Evolutionary conservation across 306 rosid species (phyloP), one percentile per base, ranked within the genome.

Genomic region (Acacia acuminata): DNA sequence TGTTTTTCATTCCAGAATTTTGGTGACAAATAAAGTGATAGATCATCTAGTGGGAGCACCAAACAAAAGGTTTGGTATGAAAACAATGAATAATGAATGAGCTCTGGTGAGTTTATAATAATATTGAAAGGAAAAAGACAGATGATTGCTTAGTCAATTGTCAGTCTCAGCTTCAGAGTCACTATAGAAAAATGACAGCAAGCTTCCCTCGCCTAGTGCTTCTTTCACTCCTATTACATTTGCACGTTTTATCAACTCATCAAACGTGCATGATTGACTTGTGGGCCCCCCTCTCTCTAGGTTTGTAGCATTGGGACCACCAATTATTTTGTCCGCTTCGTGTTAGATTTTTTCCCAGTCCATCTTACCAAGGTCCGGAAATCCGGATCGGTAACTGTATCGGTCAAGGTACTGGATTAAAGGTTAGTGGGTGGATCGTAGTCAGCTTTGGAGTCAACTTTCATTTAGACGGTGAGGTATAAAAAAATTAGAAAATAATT

Each of bases 171-270:
- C 55, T 83, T 83, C 27, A 73, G 81, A 85, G 82, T 53, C 82
- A 74, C 45, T 75, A 20, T 22, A 71, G 79, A 79, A 48, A 79
- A 76, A 66, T 88, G 78, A 77, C 85, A 82, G 83, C 75, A 86
- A 91, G 77, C 51, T 81, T 75, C 27, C 4, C 40, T 36, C 40
- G 7, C 55, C 51, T 64, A 76, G 81, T 89, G 88, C 85, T 75
- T 80, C 78, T 73, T 78, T 76, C 78, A 79, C 82, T 11, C 77
- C 85, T 87, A 85, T 87, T 78, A 85, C 79, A 86, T 85, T 40
- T 24, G 17, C 67, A 61, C 36, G 16, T 58, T 58, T 58, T 14
- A 0, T 58, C 75, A 53, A 84, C 64, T 51, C 60, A 51, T 48
- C 1, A 64, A 58, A 70, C 73, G 65, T 48, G 75, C 66, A 79